A percentile compares a stretch with the other conserved stretches of the same genome.
phyloP scores from a whole-genome alignment of 345 rosid species.

The Acer negundo region DNA sequence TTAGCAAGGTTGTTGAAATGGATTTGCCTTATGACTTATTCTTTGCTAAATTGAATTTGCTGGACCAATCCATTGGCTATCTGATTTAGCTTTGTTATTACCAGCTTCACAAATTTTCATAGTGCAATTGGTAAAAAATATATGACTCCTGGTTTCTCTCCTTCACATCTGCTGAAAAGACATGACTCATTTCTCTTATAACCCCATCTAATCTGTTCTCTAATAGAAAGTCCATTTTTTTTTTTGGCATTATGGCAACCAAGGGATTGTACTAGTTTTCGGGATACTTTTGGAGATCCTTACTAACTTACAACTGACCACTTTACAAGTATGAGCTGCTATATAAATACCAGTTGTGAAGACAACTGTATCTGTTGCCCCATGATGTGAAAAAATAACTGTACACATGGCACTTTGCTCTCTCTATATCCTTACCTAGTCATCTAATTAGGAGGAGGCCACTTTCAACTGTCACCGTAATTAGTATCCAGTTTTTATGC shows the following conservation, averaged over 20 bases:
- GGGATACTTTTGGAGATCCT: not conserved
- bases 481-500: not conserved
- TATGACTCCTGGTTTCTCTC: not conserved
- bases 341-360: not conserved
- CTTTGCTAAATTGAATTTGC: not conserved
- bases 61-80: not conserved
- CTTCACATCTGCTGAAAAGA: not conserved
- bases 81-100: not conserved
- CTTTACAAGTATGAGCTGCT: not conserved
- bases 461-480: not conserved
- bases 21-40: conserved; percentile 2
- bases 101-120: not conserved
- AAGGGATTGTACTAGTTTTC: not conserved
- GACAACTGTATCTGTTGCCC: not conserved
- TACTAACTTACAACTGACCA: not conserved
- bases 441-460: conserved; percentile 9
- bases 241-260: not conserved
- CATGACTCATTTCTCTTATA: not conserved
- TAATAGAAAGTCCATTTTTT: not conserved
- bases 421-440: not conserved
- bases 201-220: not conserved
- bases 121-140: not conserved
- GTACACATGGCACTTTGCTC: not conserved
- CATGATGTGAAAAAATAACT: not conserved
- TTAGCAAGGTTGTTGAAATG: not conserved